Conservation (phyloP, 75 land plant species). For the Larix kaempferi region DNA sequence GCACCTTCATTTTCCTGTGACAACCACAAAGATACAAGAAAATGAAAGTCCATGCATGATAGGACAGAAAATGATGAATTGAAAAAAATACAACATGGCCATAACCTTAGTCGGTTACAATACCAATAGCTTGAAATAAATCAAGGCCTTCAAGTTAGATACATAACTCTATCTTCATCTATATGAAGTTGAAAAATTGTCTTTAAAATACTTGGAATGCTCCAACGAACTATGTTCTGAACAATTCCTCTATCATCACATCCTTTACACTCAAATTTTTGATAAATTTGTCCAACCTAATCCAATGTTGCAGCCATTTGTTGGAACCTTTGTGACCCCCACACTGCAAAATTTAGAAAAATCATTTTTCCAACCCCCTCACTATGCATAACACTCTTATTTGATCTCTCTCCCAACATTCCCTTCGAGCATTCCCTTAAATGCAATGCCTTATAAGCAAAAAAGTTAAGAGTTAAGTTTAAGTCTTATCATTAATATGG, state of each 20-base stretch:
- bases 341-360: constrained; percentile 6
- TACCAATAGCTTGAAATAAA: background rate
- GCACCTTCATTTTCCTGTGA: constrained; percentile 91
- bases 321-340: constrained; percentile 10
- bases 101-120: background rate
- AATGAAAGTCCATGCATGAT: background rate
- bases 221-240: constrained; percentile 86
- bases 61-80: background rate
- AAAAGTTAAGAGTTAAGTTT: background rate
- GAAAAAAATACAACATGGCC: background rate
- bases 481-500: background rate
- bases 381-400: background rate
- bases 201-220: constrained; percentile 73
- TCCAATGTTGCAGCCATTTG: constrained; percentile 7
- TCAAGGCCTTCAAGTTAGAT: background rate
- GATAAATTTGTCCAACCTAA: constrained; percentile 92
- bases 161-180: background rate
- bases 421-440: constrained; percentile 3
- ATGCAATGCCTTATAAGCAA: too few relatives aligned
- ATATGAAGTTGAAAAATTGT: constrained; percentile 18
- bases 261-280: constrained; percentile 82
- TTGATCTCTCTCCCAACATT: background rate
- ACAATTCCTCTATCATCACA: constrained; percentile 58
- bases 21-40: background rate
- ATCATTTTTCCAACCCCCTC: constrained; percentile 9